Conservation (phyloP, 768 basidiomycete species). For the Ephemerocybe angulata region DNA sequence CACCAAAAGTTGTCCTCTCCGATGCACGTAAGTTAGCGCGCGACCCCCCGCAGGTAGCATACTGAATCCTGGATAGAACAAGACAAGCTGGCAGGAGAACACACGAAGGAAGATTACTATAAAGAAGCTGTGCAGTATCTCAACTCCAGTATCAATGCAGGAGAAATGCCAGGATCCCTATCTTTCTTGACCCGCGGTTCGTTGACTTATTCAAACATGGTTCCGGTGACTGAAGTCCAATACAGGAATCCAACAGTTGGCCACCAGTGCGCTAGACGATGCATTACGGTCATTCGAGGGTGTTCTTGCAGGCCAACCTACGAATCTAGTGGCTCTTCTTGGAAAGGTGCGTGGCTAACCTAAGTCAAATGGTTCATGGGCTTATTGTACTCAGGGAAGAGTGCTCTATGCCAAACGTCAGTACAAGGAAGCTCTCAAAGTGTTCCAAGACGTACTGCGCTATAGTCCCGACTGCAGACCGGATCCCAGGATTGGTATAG, state of each 20-base stretch:
- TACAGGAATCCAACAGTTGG: conserved; percentile 78
- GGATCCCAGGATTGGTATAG: conserved; percentile 94
- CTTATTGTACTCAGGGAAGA: conserved; percentile 56
- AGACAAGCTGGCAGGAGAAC: conserved; percentile 56
- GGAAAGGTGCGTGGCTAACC: conserved; percentile 63
- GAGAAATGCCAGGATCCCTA: conserved; percentile 53
- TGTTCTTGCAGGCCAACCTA: conserved; percentile 73
- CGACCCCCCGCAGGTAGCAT: background rate
- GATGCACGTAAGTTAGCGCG: conserved; percentile 61
- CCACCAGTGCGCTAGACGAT: conserved; percentile 75
- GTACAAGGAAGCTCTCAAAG: conserved; percentile 73
- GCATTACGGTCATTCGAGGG: conserved; percentile 80
- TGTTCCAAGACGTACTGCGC: conserved; percentile 82
- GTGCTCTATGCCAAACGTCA: conserved; percentile 79
- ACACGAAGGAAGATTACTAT: conserved; percentile 65
- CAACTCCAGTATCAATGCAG: conserved; percentile 62
- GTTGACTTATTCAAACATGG: conserved; percentile 9
- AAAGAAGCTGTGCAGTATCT: conserved; percentile 65
- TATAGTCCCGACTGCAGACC: conserved; percentile 78
- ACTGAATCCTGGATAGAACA: conserved; percentile 42
- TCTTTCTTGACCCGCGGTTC: conserved; percentile 66
- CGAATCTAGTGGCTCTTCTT: conserved; percentile 81
- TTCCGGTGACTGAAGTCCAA: conserved; percentile 5
- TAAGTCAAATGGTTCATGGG: background rate
- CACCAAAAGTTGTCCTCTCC: conserved; percentile 73